Base-by-base conservation (phyloP, 1,284 basidiomycete genomes). In the Lentinula novae-zelandiae region DNA sequence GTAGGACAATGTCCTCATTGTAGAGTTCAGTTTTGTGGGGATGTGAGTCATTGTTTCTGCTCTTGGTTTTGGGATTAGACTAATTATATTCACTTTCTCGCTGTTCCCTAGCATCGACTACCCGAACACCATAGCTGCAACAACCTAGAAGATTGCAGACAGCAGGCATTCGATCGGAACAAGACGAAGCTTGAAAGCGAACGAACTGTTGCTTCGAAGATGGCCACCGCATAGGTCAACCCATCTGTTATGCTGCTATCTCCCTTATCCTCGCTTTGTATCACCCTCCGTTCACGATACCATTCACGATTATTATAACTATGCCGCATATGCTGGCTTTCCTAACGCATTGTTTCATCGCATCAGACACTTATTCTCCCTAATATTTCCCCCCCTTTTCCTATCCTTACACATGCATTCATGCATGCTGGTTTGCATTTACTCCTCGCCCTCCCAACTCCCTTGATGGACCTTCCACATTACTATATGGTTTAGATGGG, bases 161-260 rank as follows among this genome's bases (percentile, higher is more conserved):
- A 92, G 72, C 87, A 91, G 72, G 92, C 92, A 12, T 93, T 93
- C 71, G 85, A 92, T 67, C 82, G 84, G 70, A 93, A 93, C 79
- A 93, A 93, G 83, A 81, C 79, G 60, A 91, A 91, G 78, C 78
- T 94, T 62, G 92, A 93, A 80, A 85, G 85, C 66, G 92, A 94
- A 76, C 84, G 88, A 73, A 93, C 92, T n/a, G 86, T 91, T 38
- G 86, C 87, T 40, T 78, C 86, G 69, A 93, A 93, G 86, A 87
- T 94, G 82, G 85, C 87, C 62, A 86, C 84, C 56, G 89, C 87
- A 72, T 93, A 46, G 78, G 80, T 59, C 44, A 33, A 64, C 64
- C 53, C 44, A 53, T 36, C 36, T 22, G 22, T 46, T 20, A 10
- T 8, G n/a, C 6, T 12, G 4, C 60, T 65, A 60, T 58, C 63